Conservation (phyloP, 805 yeast genomes). For the Teunomyces panamensis region DNA sequence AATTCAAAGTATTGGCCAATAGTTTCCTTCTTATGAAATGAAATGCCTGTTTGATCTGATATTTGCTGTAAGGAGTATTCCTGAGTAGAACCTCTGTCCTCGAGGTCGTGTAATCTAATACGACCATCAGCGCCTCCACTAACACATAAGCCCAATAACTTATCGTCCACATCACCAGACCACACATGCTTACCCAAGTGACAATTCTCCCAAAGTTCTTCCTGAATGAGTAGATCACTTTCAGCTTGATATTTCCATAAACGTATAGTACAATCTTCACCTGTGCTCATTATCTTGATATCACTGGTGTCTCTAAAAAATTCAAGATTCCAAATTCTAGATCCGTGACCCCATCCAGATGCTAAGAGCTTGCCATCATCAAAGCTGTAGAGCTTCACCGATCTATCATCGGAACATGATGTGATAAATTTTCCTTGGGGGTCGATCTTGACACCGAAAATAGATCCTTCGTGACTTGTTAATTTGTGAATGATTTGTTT, state of each 20-base stretch:
- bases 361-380: slow-evolving; percentile 57
- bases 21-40: slow-evolving; percentile 47
- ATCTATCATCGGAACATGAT: slow-evolving; percentile 92
- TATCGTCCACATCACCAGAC: slow-evolving; percentile 62
- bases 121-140: slow-evolving; percentile 96
- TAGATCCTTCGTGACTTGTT: slow-evolving; percentile 85
- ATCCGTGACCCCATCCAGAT: slow-evolving; percentile 95
- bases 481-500: slow-evolving; percentile 50
- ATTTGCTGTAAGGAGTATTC: slow-evolving; percentile 35
- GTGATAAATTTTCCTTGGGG: slow-evolving; percentile 52
- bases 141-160: slow-evolving; percentile 48
- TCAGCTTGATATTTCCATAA: slow-evolving; percentile 56
- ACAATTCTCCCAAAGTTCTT: slow-evolving; percentile 52
- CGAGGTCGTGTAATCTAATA: slow-evolving; percentile 59
- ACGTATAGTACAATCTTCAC: slow-evolving; percentile 79
- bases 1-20: slow-evolving; percentile 60
- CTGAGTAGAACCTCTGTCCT: slow-evolving; percentile 9
- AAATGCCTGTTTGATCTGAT: slow-evolving; percentile 17
- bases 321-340: slow-evolving; percentile 72
- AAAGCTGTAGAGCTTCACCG: slow-evolving; percentile 74
- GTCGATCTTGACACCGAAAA: slow-evolving; percentile 74
- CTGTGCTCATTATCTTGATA: slow-evolving; percentile 62
- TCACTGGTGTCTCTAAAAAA: slow-evolving; percentile 12
- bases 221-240: slow-evolving; percentile 34
- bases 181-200: slow-evolving; percentile 87